Conservation (phyloP, 2,329 filamentous ascomycete genomes). For the Stemphylium lycopersici region DNA sequence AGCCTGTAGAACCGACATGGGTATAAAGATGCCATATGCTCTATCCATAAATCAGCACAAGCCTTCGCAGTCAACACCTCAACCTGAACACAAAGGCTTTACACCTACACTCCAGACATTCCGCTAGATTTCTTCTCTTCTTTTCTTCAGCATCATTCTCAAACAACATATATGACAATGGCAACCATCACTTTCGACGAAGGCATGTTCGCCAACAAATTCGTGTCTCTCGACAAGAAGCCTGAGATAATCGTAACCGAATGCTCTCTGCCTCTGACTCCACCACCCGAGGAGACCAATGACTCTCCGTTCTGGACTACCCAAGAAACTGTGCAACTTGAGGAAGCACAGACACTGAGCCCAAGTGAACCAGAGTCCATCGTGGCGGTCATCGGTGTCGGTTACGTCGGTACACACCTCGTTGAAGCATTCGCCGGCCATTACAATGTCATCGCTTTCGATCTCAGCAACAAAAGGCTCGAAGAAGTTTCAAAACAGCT, state of each 20-base stretch:
- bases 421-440: constrained; percentile 52
- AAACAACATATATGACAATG: background rate
- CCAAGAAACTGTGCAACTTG: background rate
- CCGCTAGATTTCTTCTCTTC: background rate
- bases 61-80: no score
- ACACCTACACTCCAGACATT: background rate
- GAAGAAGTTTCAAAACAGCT: constrained; percentile 3
- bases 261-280: constrained; percentile 11
- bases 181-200: constrained; percentile 6
- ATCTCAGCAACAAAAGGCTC: constrained; percentile 12
- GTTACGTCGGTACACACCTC: constrained; percentile 61
- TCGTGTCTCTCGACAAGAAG: background rate
- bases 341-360: background rate
- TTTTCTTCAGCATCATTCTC: background rate
- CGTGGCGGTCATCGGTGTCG: constrained; percentile 58
- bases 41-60: no score
- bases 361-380: constrained; percentile 1
- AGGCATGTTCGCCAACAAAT: constrained; percentile 7
- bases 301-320: background rate
- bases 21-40: no score
- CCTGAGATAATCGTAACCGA: constrained; percentile 2
- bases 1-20: no score
- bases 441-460: constrained; percentile 52
- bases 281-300: constrained; percentile 5
- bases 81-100: no score